Conservation (phyloP, 495 filamentous ascomycete species). For the Annulohypoxylon nitens region DNA sequence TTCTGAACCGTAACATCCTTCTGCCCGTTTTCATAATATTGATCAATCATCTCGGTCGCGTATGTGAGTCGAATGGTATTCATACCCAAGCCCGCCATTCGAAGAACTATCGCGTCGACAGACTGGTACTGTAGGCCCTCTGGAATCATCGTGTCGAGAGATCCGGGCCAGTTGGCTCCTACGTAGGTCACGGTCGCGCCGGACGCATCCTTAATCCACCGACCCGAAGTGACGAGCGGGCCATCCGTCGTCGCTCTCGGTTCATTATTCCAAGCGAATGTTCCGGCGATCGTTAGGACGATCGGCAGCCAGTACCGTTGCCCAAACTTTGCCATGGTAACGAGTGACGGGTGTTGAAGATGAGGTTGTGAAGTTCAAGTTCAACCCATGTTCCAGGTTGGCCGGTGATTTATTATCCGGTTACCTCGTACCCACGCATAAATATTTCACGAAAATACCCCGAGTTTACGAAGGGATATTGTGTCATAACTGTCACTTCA, state of each 20-base stretch:
- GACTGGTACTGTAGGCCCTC: constrained; percentile 70
- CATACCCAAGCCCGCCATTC: constrained; percentile 65
- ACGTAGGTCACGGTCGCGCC: constrained; percentile 62
- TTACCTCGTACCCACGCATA: constrained; percentile 24
- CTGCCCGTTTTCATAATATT: constrained; percentile 64
- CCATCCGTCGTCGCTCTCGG: constrained; percentile 48
- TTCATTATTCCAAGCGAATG: constrained; percentile 27
- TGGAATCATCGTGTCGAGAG: constrained; percentile 68
- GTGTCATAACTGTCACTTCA: too few species aligned
- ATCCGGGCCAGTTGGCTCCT: constrained; percentile 70
- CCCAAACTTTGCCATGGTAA: constrained; percentile 26
- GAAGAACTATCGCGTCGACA: constrained; percentile 61
- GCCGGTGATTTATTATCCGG: constrained; percentile 16
- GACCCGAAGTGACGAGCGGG: constrained; percentile 54
- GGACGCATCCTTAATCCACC: constrained; percentile 64
- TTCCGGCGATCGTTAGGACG: constrained; percentile 19
- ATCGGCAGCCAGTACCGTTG: constrained; percentile 23
- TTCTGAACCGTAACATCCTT: constrained; percentile 60
- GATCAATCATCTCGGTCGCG: constrained; percentile 69
- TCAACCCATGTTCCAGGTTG: neutral
- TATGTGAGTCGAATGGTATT: constrained; percentile 69
- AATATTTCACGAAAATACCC: constrained; percentile 11
- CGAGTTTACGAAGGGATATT: too few species aligned
- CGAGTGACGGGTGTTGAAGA: constrained; percentile 24
- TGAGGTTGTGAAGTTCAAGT: constrained; percentile 23